Base-by-base conservation (phyloP, 208 protist species). In the Trypanosoma avium region DNA sequence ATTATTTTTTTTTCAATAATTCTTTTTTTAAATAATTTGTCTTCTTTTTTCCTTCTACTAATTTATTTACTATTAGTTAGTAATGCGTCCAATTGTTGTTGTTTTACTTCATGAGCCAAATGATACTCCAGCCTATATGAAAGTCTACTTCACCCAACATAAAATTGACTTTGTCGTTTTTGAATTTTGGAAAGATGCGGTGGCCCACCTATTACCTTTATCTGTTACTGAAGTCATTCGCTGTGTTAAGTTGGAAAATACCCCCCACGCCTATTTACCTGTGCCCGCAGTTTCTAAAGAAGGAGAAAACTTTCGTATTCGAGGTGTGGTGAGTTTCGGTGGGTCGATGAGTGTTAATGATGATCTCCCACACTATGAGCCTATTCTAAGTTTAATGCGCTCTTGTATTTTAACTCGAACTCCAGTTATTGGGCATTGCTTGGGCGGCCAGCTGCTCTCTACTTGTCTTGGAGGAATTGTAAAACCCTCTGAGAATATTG, bases 311-410 rank as follows among this genome's bases (percentile, higher is more conserved):
- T 75, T 29, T 52, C 27, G 56, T 53, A 63, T 76, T 47, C 53
- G 63, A 1, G 70, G 47, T 4, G 70, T 76, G 24, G 70, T 30
- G 2, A 71, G 55, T 26, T 62, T 76, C 40, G 70, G 70, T 4
- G 70, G 70, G 19, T 68, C 60, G 7, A 72, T 76, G 53, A 76
- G 70, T 49, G 63, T 54, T 30, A 76, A 76, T 43, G 70, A 76
- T 30, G 26, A 76, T 10, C 53, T 61, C 10, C 54, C 70, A 5
- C 49, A 76, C 56, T 70, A 65, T 36, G 45, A 53, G 3, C 35
- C 43, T 1, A 55, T 70, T 38, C 32, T 47, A 5, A 15, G 30
- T 17, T 26, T 76, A 12, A 56, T 76, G 50, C 50, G 62, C 24
- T 66, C 58, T 4, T 76, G 70, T 48, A 55, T 76, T 15, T 22